Percentiles rank a stretch among this genome's conserved stretches.
Evolutionary conservation across 129 eudicot genomes (phyloP).

Genomic region (Centella asiatica): DNA sequence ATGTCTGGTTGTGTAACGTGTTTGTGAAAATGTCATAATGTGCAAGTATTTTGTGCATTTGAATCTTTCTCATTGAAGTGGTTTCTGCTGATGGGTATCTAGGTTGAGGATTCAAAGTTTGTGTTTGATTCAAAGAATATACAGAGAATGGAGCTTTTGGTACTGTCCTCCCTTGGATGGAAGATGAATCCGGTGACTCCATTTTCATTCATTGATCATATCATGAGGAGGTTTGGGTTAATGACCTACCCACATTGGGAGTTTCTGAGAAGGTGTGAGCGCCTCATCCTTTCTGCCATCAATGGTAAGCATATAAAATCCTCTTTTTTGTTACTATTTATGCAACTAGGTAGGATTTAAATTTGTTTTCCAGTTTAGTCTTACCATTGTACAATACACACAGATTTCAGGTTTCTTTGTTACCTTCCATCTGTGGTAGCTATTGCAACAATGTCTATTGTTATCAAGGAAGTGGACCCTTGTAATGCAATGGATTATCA

Average conservation of each 20-base stretch:
- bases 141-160: conserved; percentile 87
- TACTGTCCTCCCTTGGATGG: conserved; percentile 76
- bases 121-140: conserved; percentile 75
- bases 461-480: conserved; percentile 56
- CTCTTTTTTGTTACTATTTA: not conserved
- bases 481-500: conserved; percentile 38
- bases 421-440: conserved; percentile 77
- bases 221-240: conserved; percentile 65
- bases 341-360: not conserved
- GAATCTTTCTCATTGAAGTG: conserved; percentile 7
- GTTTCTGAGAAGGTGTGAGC: conserved; percentile 54
- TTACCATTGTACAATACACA: conserved; percentile 21
- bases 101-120: conserved; percentile 64
- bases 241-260: conserved; percentile 52
- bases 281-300: conserved; percentile 44
- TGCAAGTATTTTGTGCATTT: conserved; percentile 3
- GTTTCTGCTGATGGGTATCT: not conserved
- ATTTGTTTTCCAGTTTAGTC: not conserved
- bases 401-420: conserved; percentile 48
- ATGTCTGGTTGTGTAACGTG: not conserved
- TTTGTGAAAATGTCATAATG: conserved; percentile 22
- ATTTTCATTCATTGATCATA: conserved; percentile 66
- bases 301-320: conserved; percentile 47
- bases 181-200: conserved; percentile 90
- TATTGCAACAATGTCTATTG: conserved; percentile 62